Conservation (phyloP, 306 rosid genomes). For the Corylus heterophylla region DNA sequence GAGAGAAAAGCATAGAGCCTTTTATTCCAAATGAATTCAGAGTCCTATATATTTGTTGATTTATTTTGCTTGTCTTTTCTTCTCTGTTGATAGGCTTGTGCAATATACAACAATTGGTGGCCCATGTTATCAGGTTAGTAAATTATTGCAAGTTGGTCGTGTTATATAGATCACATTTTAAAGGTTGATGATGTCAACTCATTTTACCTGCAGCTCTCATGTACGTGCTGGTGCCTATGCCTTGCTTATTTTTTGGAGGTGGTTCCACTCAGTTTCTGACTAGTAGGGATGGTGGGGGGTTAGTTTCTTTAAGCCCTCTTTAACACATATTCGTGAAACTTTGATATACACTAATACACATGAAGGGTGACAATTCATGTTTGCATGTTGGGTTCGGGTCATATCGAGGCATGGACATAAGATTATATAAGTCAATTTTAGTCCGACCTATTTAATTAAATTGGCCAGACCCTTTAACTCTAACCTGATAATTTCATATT, state of each 20-base stretch:
- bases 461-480: too few species aligned
- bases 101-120: slow-evolving; percentile 96
- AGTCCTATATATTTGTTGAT: slow-evolving; percentile 19
- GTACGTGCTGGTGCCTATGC: slow-evolving; percentile 92
- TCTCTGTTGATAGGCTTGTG: slow-evolving; percentile 76
- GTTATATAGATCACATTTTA: slow-evolving; percentile 7
- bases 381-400: too few species aligned
- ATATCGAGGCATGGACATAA: too few species aligned
- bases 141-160: slow-evolving; percentile 6
- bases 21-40: background rate
- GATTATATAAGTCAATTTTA: too few species aligned
- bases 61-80: slow-evolving; percentile 14
- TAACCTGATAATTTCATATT: too few species aligned
- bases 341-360: background rate
- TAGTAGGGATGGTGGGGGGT: slow-evolving; percentile 75
- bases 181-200: slow-evolving; percentile 19
- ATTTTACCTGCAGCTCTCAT: slow-evolving; percentile 77
- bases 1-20: slow-evolving; percentile 7
- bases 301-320: slow-evolving; percentile 21
- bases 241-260: slow-evolving; percentile 95
- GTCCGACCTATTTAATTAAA: too few species aligned
- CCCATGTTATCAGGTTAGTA: slow-evolving; percentile 89
- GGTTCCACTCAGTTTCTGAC: slow-evolving; percentile 82
- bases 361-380: too few species aligned
- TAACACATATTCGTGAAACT: background rate